phyloP scores from a whole-genome alignment of 2,329 filamentous ascomycete species.

The Penicillium palitans region DNA sequence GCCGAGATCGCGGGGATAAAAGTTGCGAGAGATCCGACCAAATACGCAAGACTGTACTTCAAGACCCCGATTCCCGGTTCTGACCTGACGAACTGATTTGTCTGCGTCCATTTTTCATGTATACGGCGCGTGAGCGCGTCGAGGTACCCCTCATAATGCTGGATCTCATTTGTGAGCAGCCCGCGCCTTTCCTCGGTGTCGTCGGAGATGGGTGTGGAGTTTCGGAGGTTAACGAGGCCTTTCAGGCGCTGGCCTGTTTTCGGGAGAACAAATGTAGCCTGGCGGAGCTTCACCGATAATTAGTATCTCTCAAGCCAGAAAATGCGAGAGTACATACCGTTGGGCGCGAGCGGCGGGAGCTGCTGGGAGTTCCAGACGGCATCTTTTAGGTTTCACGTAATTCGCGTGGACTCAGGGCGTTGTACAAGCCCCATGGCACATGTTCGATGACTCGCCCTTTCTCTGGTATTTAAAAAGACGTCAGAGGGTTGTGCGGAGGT shows the following conservation, averaged over 20 bases:
- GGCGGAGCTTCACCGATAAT: constrained; percentile 60
- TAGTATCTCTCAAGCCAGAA: constrained; percentile 5
- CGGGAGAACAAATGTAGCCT: constrained; percentile 84
- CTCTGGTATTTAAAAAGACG: background rate
- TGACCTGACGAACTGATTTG: constrained; percentile 65
- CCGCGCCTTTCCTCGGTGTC: constrained; percentile 37
- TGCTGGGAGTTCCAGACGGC: constrained; percentile 33
- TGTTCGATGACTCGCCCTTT: constrained; percentile 3
- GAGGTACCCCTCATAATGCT: constrained; percentile 15
- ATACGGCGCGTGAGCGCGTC: constrained; percentile 28
- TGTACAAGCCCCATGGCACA: constrained; percentile 4
- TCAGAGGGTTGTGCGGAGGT: constrained; percentile 8
- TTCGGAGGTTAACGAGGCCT: constrained; percentile 74
- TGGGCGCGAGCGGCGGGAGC: constrained; percentile 37
- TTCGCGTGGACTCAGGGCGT: constrained; percentile 12
- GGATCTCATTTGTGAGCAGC: constrained; percentile 32
- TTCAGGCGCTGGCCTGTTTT: constrained; percentile 80
- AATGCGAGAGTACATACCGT: constrained; percentile 28
- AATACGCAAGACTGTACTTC: constrained; percentile 88
- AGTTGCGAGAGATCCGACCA: constrained; percentile 81
- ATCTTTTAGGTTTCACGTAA: constrained; percentile 26
- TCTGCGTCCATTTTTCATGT: constrained; percentile 40
- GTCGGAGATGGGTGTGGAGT: constrained; percentile 34
- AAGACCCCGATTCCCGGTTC: constrained; percentile 76
- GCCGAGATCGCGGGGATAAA: constrained; percentile 72